Percentiles rank a stretch among this genome's conserved stretches.
These are phyloP conservation scores for Sonneratia caseolaris DNA, from an alignment of 345 rosid species.

Conservation along the genomic window DNA sequence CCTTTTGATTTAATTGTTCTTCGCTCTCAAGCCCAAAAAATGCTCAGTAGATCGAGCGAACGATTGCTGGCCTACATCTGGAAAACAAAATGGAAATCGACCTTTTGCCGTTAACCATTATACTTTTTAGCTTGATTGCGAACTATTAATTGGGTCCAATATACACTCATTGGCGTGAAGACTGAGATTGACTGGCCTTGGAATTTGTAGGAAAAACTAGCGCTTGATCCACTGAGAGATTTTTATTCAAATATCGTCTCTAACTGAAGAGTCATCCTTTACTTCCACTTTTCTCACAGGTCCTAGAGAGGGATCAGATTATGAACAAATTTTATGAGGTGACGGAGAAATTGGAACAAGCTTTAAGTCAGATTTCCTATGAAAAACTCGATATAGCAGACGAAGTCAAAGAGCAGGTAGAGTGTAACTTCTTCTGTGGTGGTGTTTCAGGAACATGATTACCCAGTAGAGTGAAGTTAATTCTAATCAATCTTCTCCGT, in stretches of 20 bases:
- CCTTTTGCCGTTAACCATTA: not conserved
- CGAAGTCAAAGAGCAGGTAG: conserved; percentile 97
- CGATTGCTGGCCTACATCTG: not conserved
- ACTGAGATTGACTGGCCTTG: not conserved
- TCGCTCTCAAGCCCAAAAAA: not conserved
- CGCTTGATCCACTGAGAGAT: too few species aligned
- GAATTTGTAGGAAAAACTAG: not conserved
- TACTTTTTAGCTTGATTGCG: not conserved
- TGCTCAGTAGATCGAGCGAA: not conserved
- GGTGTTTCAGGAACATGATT: not conserved
- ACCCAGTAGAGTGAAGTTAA: not conserved
- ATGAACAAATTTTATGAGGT: conserved; percentile 57
- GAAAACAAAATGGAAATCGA: too few species aligned
- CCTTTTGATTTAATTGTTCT: not conserved
- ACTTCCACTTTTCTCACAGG: conserved; percentile 35
- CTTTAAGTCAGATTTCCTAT: conserved; percentile 53
- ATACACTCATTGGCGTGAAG: not conserved
- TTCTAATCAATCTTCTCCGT: conserved; percentile 10
- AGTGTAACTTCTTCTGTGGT: not conserved
- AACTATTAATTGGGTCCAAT: not conserved
- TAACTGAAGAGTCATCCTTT: not conserved
- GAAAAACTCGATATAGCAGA: conserved; percentile 82
- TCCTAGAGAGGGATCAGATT: conserved; percentile 71
- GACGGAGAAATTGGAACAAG: conserved; percentile 57
- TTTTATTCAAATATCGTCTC: not conserved